Conservation (phyloP, 139 green algal species). For the Coccomyxa sp. region DNA sequence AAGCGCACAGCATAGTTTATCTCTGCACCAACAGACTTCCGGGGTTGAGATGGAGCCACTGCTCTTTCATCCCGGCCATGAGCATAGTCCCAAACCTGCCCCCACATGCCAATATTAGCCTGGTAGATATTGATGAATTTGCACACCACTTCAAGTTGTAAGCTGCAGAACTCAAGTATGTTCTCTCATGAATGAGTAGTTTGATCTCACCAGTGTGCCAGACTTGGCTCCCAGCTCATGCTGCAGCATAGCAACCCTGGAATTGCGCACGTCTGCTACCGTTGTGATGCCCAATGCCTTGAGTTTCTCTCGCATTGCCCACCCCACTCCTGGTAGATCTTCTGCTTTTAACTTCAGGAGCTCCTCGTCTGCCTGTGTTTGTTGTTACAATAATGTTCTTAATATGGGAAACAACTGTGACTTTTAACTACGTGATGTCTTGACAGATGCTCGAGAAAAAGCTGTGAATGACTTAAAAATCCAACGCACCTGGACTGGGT, state of each 20-base stretch:
- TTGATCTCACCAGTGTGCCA: slow-evolving; percentile 34
- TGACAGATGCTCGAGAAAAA: no score
- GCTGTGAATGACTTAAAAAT: no score
- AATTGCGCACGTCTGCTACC: slow-evolving; percentile 39
- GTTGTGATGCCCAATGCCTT: slow-evolving; percentile 46
- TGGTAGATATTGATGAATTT: background rate
- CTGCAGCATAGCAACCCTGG: slow-evolving; percentile 24
- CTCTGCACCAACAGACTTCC: slow-evolving; percentile 79
- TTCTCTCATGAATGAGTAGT: background rate
- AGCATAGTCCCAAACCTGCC: slow-evolving; percentile 35
- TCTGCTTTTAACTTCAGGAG: slow-evolving; percentile 51
- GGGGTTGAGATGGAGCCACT: slow-evolving; percentile 37
- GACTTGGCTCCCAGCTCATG: slow-evolving; percentile 68
- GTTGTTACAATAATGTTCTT: background rate
- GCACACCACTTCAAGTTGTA: background rate
- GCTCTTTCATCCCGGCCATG: slow-evolving; percentile 49
- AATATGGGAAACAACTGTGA: no score
- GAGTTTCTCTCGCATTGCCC: slow-evolving; percentile 55
- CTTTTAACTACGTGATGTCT: no score
- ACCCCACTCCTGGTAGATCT: slow-evolving; percentile 87
- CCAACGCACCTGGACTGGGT: slow-evolving; percentile 1
- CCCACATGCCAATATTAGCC: slow-evolving; percentile 18
- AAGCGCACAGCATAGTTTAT: slow-evolving; percentile 94
- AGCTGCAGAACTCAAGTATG: background rate
- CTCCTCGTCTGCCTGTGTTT: slow-evolving; percentile 28